Evolutionary conservation across 2,329 filamentous ascomycete species (phyloP), one percentile per base, ranked within the genome.

Genomic region (Pseudopyricularia javanii): DNA sequence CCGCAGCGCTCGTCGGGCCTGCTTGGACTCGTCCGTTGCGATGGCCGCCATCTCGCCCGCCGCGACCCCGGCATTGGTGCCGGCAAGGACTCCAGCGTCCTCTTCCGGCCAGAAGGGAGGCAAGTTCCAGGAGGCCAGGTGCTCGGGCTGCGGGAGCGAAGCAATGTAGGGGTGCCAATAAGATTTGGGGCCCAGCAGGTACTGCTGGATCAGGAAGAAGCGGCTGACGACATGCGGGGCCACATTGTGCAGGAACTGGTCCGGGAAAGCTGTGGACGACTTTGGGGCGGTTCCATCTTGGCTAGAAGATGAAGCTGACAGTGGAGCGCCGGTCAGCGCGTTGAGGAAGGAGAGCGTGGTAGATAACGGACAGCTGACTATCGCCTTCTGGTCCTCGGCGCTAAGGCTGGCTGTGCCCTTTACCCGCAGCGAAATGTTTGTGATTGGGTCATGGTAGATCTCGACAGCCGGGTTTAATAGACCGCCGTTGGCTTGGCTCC

Each of bases 141-240:
- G 68, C 9, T 74, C 72, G 0, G 83, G 82, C 55, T 80, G 78
- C 1, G 86, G 85, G 0, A 90, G 71, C 0, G 78, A 77, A 9
- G 68, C 67, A 57, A 89, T 78, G 65, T 90, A 90, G 1, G 81
- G 75, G 63, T 70, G 74, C 86, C 86, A 90, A 58, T 78, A 80
- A 0, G 85, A 86, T 2, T 72, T 61, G 2, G 66, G 53, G 1
- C 76, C 78, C 2, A 74, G 66, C 32, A 88, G 70, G 61, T 80
- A 82, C 63, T 90, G 80, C 56, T 83, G 79, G 62, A 86, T 74
- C 6, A 90, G 72, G 57, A 86, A 84, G 65, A 88, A 85, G 4
- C 83, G 76, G 8, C 80, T 76, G 49, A 83, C 67, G 54, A 86
- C 78, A 58, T 86, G 77, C 0, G 80, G 74, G 1, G 76, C 74